A percentile compares a stretch with the other conserved stretches of the same genome.
phyloP scores from a whole-genome alignment of 2,329 filamentous ascomycete genomes.

The Venturia asperata region DNA sequence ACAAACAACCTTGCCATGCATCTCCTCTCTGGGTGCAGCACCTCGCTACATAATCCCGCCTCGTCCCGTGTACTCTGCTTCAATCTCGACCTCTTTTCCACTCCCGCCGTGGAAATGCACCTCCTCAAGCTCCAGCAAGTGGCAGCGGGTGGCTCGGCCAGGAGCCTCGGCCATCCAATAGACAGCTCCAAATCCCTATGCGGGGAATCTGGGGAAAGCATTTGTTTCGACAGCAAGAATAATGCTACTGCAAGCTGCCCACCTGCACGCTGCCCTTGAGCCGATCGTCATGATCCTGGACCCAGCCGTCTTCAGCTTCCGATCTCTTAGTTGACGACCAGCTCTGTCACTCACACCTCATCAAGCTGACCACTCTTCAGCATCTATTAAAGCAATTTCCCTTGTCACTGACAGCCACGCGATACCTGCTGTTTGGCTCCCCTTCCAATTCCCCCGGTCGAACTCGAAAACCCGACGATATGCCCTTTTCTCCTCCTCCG shows the following conservation, averaged over 20 bases:
- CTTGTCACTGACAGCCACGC: too few species aligned
- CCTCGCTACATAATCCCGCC: background rate
- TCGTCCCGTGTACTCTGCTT: background rate
- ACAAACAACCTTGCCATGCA: background rate
- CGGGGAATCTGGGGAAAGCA: background rate
- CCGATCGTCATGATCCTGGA: background rate
- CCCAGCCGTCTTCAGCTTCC: constrained; percentile 8
- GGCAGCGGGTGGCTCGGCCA: background rate
- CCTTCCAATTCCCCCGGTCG: background rate
- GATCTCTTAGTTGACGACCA: background rate
- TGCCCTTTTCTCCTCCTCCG: constrained; percentile 53
- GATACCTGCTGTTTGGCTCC: too few species aligned
- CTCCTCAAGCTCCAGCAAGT: background rate
- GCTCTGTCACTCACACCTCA: background rate
- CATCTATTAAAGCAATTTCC: background rate
- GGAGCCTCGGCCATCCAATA: background rate
- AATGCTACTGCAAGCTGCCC: background rate
- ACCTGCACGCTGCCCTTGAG: too few species aligned
- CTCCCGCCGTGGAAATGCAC: background rate
- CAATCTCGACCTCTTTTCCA: background rate
- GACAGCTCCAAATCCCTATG: background rate
- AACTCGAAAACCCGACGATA: constrained; percentile 23
- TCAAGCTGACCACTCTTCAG: background rate
- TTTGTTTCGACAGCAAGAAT: background rate
- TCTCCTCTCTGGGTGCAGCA: background rate